phyloP scores from a whole-genome alignment of 108 stramenopile species.

The Nannochloropsis gaditana region DNA sequence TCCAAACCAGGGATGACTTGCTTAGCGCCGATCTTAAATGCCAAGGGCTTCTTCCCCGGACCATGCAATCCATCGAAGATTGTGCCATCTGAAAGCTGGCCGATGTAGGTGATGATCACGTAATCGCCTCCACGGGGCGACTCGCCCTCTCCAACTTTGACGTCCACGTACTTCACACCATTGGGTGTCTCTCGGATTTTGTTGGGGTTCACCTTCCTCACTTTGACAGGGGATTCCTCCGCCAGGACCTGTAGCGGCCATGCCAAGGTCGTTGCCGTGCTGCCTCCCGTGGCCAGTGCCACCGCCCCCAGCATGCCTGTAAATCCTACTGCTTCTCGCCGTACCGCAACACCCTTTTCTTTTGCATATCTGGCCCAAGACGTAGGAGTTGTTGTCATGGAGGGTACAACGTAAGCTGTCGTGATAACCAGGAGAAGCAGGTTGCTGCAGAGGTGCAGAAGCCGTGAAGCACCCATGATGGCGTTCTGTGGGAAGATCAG shows the following conservation, averaged over 20 bases:
- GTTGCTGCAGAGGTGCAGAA: background rate
- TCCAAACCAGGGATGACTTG: constrained; percentile 47
- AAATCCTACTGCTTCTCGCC: background rate
- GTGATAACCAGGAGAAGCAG: background rate
- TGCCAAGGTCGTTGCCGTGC: background rate
- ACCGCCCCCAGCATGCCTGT: background rate
- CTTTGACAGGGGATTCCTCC: background rate
- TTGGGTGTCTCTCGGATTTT: background rate
- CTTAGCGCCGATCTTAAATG: constrained; percentile 38
- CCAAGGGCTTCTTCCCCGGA: constrained; percentile 44
- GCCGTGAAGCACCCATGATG: background rate
- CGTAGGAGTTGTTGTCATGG: background rate
- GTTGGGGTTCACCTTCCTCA: background rate
- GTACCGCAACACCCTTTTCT: background rate
- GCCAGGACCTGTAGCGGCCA: background rate
- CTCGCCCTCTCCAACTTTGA: background rate
- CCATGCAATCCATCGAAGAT: constrained; percentile 36
- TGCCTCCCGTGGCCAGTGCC: background rate
- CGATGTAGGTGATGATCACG: constrained; percentile 1
- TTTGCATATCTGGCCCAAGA: background rate
- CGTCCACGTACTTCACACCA: background rate
- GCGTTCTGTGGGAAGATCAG: too few species aligned
- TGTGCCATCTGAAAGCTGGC: constrained; percentile 30
- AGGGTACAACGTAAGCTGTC: background rate
- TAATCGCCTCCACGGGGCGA: constrained; percentile 6